Evolutionary conservation across 768 basidiomycete species (phyloP).

Genomic region (Sporobolomyces phaffii): DNA sequence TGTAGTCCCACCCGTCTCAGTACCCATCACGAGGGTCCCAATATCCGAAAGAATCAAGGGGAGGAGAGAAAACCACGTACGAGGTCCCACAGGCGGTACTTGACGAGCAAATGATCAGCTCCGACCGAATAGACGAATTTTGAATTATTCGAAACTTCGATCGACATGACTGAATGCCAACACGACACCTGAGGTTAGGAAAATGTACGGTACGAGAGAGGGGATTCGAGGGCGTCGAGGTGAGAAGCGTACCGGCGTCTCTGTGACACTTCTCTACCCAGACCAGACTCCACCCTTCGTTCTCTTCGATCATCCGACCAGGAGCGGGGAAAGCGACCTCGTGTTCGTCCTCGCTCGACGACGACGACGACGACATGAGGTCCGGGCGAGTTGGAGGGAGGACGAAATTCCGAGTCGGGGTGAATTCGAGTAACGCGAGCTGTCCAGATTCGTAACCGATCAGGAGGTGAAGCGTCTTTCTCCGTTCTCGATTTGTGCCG

Average conservation of each 20-base stretch:
- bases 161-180: constrained; percentile 39
- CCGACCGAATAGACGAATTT: constrained; percentile 39
- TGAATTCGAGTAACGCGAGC: constrained; percentile 57
- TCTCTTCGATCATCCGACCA: constrained; percentile 18
- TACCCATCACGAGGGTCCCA: no score
- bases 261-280: constrained; percentile 48
- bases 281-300: constrained; percentile 43
- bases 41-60: no score
- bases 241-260: constrained; percentile 47
- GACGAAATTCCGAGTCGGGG: neutral
- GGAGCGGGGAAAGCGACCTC: neutral
- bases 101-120: constrained; percentile 40
- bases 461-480: constrained; percentile 55
- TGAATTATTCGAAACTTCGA: constrained; percentile 13
- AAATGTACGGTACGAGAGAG: neutral
- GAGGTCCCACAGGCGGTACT: constrained; percentile 36
- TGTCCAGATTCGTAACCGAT: constrained; percentile 80
- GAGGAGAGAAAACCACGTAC: constrained; percentile 2
- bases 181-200: neutral
- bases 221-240: neutral
- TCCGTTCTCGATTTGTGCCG: neutral
- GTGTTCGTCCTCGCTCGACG: no score
- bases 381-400: neutral
- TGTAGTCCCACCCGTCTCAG: neutral
- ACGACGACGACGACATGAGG: no score